Conservation (phyloP, 106 monocot species). For the Acorus gramineus region DNA sequence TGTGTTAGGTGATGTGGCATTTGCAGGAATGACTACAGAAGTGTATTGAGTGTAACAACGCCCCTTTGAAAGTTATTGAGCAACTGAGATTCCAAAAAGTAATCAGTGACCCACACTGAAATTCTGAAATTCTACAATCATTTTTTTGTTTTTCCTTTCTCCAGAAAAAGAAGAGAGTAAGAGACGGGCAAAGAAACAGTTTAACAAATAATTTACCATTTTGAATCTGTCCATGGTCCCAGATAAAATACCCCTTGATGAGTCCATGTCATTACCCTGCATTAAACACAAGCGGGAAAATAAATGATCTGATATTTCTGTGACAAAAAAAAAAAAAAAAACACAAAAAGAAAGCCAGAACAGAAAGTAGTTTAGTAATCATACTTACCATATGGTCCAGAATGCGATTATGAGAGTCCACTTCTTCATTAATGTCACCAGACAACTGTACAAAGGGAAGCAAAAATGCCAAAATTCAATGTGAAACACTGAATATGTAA, state of each 20-base stretch:
- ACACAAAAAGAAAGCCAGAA: no score
- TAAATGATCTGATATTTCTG: neutral
- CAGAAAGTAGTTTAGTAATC: no score
- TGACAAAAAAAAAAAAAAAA: neutral
- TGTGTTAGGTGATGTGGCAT: no score
- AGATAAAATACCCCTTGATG: constrained; percentile 48
- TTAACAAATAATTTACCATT: constrained; percentile 17
- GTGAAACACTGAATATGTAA: neutral
- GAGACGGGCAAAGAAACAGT: neutral
- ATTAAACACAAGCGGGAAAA: neutral
- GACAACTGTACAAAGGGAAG: neutral
- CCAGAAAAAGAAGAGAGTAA: no score
- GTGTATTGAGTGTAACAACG: no score
- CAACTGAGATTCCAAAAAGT: no score
- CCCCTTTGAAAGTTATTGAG: no score
- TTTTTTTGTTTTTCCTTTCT: no score
- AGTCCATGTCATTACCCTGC: constrained; percentile 53
- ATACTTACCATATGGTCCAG: constrained; percentile 2
- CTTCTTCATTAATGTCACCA: constrained; percentile 10
- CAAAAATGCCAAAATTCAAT: neutral
- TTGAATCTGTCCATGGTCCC: constrained; percentile 55
- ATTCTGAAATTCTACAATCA: no score
- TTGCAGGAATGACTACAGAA: no score
- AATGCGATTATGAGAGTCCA: constrained; percentile 3
- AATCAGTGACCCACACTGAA: no score